A percentile compares a stretch with the other conserved stretches of the same genome.
Conservation (phyloP, 2,329 filamentous ascomycete species). For the Apiospora pterosperma region DNA sequence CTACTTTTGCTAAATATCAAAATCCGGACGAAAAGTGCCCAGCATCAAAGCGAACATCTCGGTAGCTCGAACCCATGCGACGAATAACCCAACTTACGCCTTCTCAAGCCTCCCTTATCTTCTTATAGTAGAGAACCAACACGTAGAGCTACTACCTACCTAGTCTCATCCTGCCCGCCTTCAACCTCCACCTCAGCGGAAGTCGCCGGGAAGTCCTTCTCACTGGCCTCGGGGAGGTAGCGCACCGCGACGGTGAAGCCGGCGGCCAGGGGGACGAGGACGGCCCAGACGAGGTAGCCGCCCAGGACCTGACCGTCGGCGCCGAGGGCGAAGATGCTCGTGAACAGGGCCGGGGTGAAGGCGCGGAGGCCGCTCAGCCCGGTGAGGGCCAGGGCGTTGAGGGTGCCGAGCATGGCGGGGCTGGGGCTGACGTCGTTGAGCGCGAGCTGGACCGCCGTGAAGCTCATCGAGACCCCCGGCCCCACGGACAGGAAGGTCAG, state of each 20-base stretch:
- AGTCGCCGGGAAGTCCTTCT: slow-evolving; percentile 14
- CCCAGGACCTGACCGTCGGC: slow-evolving; percentile 57
- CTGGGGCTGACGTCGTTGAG: slow-evolving; percentile 72
- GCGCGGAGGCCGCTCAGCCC: slow-evolving; percentile 59
- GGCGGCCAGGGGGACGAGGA: slow-evolving; percentile 40
- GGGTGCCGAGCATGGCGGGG: slow-evolving; percentile 60
- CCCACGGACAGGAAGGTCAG: slow-evolving; percentile 49
- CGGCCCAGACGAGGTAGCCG: slow-evolving; percentile 66
- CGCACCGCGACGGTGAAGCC: slow-evolving; percentile 29
- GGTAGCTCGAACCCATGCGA: too few relatives aligned
- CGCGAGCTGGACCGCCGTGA: slow-evolving; percentile 68
- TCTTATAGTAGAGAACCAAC: too few relatives aligned
- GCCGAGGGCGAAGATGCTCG: slow-evolving; percentile 66
- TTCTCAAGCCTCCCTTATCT: too few relatives aligned
- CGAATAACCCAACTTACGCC: too few relatives aligned
- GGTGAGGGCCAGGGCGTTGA: slow-evolving; percentile 69
- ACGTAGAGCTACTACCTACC: too few relatives aligned
- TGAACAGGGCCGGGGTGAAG: slow-evolving; percentile 62
- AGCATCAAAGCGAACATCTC: too few relatives aligned
- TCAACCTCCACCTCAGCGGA: neutral
- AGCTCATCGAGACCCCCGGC: slow-evolving; percentile 63
- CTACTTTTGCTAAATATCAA: too few relatives aligned
- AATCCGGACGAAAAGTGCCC: too few relatives aligned
- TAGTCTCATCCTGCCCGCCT: neutral
- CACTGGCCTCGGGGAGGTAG: slow-evolving; percentile 31